Evolutionary conservation across 192 early-diverging fungal species (phyloP), one percentile per base, ranked within the genome.

Genomic region (Gryganskiella cystojenkinii): DNA sequence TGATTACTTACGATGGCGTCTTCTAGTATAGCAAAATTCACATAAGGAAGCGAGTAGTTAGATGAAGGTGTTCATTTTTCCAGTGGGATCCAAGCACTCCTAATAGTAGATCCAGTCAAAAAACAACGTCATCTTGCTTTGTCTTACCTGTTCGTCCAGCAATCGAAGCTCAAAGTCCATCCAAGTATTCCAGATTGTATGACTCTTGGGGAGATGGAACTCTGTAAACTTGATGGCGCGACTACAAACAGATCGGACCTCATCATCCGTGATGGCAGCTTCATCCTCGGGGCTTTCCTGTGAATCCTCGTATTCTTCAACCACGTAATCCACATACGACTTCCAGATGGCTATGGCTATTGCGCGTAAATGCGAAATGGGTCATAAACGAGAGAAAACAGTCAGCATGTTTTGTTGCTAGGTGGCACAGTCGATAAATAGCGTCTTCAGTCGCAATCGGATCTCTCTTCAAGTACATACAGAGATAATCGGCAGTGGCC

Each of bases 311-410:
- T 80, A 88, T 30, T 89, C 82, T 7, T 88, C 73, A 0, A 80
- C 50, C 3, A 89, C 70, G 80, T 84, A 94, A 9, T 83, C 72
- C 6, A 85, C 42, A 70, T 88, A 93, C 20, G 83, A 82, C 42
- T 84, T 83, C 91, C 91, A 94, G 20, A 93, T 64, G 4, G 67
- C 67, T 56, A 92, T 90, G 9, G 90, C 92, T 94, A 66, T n/a
- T n/a, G n/a, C n/a, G n/a, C n/a, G 61, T 7, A 35, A 33, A 24
- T 43, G 13, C 24, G 61, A 4, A n/a, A 22, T 47, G 17, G 27
- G 40, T 24, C 22, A 14, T 44, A 10, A 44, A 50, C 4, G 5
- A 40, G 50, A 34, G 62, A 37, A n/a, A n/a, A n/a, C n/a, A n/a
- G n/a, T n/a, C n/a, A n/a, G n/a, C n/a, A n/a, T n/a, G n/a, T n/a